Base-by-base conservation (phyloP, 1,284 basidiomycete species). In the Puccinia novopanici region DNA sequence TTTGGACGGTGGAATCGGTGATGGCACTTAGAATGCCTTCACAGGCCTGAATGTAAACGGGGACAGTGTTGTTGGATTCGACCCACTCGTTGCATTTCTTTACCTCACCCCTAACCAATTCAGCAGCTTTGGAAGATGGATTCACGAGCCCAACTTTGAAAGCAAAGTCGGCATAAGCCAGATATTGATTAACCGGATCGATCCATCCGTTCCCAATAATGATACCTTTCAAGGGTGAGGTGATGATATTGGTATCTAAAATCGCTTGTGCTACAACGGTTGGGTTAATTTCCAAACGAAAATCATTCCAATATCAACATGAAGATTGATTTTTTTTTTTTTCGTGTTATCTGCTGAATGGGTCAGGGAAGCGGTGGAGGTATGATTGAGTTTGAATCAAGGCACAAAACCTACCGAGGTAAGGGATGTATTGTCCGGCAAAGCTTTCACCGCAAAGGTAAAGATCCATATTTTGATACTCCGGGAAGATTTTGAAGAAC, bases 171-270 rank as follows among this genome's bases (percentile, higher is more conserved):
- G 95, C 87, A 85, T 94, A 98, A 13, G 94, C 89, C 9, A 93
- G 91, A 85, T 97, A 98, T 87, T 99, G 97, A 81, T 89, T 88
- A 75, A 90, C 89, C 0, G 92, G 92, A 86, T 98, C 95, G 79
- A 98, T 95, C 94, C 95, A 98, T 2, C 95, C 96, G 86, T 99
- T 99, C 12, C 96, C 96, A 80, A 99, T 98, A 0, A 95, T 93
- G 42, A 91, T 87, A 3, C 96, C 97, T 75, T 89, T 89, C 22
- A 99, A 88, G 9, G 85, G 84, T 74, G 85, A 85, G 2, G 90
- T 87, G 57, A 86, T 85, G 55, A 89, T 87, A 67, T 87, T 86
- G 0, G 93, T 92, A 80, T 89, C 88, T 48, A 96, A 87, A 71
- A 98, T 88, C 12, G 91, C 91, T 82, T 94, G 89, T 83, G 94